Evolutionary conservation across 208 protist genomes (phyloP).

Genomic region (Leptomonas seymouri): DNA sequence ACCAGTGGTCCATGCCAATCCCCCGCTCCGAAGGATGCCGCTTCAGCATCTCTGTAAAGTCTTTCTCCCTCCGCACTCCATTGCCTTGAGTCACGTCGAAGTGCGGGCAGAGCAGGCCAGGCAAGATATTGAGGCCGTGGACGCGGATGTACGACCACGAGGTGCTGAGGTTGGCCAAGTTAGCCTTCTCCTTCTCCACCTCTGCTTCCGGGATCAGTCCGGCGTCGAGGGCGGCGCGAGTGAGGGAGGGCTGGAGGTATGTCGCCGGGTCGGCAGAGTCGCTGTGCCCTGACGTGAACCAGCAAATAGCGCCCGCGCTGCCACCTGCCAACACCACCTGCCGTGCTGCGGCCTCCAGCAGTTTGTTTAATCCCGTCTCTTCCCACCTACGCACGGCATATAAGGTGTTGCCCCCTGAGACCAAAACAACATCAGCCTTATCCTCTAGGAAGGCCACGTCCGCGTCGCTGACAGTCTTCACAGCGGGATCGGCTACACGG

Average conservation of each 20-base stretch:
- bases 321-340: conserved; percentile 78
- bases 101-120: conserved; percentile 88
- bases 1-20: conserved; percentile 88
- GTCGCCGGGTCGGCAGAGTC: conserved; percentile 88
- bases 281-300: conserved; percentile 90
- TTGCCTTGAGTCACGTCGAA: conserved; percentile 76
- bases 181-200: conserved; percentile 26
- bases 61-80: conserved; percentile 66
- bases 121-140: conserved; percentile 73
- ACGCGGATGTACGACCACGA: conserved; percentile 90
- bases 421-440: conserved; percentile 74
- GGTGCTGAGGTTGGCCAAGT: conserved; percentile 19
- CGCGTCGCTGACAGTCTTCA: conserved; percentile 21
- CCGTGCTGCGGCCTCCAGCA: conserved; percentile 46
- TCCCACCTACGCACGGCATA: conserved; percentile 91
- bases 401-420: conserved; percentile 91
- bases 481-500: conserved; percentile 58
- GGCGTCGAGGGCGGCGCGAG: conserved; percentile 19
- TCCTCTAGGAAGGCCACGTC: conserved; percentile 40
- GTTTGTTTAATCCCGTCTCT: conserved; percentile 68
- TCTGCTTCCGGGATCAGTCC: conserved; percentile 17
- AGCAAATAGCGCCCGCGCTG: conserved; percentile 90
- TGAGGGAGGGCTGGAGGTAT: conserved; percentile 61
- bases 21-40: conserved; percentile 89
- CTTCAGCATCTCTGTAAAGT: conserved; percentile 87